Percentiles rank a stretch among this genome's conserved stretches.
Conservation (phyloP, 257 asterid species). For the Solanum pinnatisectum region DNA sequence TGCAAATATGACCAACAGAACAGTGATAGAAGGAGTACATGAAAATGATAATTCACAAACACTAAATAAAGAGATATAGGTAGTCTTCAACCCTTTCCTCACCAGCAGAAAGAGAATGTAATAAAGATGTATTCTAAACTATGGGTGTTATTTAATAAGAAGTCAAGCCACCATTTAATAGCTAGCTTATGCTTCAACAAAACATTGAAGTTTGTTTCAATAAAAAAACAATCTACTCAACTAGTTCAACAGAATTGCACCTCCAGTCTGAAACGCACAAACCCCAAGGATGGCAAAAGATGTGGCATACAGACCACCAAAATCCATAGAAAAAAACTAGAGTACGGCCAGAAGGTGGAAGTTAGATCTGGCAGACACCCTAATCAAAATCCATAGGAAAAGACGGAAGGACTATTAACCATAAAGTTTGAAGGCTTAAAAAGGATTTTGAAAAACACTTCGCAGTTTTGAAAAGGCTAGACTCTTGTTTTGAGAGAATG, state of each 20-base stretch:
- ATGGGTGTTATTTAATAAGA: background rate
- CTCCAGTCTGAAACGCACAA: background rate
- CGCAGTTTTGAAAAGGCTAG: background rate
- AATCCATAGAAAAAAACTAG: background rate
- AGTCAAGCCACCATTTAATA: background rate
- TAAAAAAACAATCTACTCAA: background rate
- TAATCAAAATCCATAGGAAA: background rate
- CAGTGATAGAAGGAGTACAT: background rate
- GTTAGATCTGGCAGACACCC: background rate
- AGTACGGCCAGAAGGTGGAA: background rate
- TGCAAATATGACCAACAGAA: background rate
- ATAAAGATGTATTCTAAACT: background rate
- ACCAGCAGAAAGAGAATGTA: background rate
- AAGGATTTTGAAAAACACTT: background rate
- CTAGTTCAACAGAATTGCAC: background rate
- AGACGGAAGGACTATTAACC: background rate
- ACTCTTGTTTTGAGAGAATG: background rate
- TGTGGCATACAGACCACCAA: background rate
- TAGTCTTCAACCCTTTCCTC: background rate
- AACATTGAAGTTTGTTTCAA: background rate
- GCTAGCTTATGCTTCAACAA: background rate
- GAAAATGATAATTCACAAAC: background rate
- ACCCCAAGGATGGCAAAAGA: background rate
- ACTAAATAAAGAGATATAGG: background rate
- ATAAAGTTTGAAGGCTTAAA: background rate